Conservation (phyloP, 2,329 filamentous ascomycete genomes). For the Penicillium digitatum region DNA sequence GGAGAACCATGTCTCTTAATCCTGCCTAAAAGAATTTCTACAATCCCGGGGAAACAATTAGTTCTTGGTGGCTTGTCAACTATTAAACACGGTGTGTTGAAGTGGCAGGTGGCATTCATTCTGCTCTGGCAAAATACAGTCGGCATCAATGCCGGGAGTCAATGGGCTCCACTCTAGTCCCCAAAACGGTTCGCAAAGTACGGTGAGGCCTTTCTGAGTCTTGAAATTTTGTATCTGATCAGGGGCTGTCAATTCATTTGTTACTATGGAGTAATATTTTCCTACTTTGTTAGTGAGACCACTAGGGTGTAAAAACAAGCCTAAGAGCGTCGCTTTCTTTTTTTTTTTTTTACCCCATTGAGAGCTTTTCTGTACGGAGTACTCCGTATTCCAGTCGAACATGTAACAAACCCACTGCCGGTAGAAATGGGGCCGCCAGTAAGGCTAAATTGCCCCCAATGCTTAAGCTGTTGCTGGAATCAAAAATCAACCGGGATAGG, state of each 20-base stretch:
- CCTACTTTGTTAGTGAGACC: not conserved
- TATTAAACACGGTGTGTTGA: constrained; percentile 16
- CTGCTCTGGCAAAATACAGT: constrained; percentile 1
- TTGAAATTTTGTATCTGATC: not conserved
- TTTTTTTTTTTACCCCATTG: not conserved
- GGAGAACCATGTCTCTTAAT: not conserved
- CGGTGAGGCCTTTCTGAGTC: constrained; percentile 20
- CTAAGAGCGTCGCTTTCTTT: not conserved
- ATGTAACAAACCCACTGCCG: not conserved
- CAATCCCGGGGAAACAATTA: not conserved
- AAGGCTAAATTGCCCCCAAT: not conserved
- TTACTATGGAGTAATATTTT: not conserved
- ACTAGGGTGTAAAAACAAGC: not conserved
- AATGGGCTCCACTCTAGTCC: constrained; percentile 13
- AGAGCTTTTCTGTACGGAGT: not conserved
- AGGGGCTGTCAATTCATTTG: constrained; percentile 6
- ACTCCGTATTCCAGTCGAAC: not conserved
- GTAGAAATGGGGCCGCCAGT: constrained; percentile 3
- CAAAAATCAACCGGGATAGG: not conserved
- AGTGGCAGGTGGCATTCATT: constrained; percentile 11
- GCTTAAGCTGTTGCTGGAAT: not conserved
- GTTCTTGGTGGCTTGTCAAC: constrained; percentile 11
- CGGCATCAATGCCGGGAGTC: constrained; percentile 22
- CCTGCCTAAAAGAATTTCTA: not conserved
- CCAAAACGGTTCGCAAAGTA: constrained; percentile 24